Conservation (phyloP, 345 rosid species). For the Litchi chinensis region DNA sequence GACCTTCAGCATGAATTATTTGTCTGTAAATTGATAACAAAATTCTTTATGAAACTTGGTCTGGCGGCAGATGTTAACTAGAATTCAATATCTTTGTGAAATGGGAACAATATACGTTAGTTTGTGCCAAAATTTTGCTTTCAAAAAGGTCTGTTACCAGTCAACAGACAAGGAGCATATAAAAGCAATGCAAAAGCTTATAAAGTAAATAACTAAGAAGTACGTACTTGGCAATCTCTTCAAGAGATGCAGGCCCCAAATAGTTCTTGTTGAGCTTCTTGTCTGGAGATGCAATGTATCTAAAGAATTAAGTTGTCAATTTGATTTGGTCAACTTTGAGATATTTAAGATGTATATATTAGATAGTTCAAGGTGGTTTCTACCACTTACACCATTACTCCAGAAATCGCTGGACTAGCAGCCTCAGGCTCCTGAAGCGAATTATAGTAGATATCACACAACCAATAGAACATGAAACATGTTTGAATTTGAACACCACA, state of each 20-base stretch:
- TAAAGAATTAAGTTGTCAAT: conserved; percentile 25
- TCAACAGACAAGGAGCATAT: neutral
- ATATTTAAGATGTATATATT: neutral
- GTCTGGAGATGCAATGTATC: conserved; percentile 84
- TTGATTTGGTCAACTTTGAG: conserved; percentile 8
- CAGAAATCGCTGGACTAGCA: conserved; percentile 65
- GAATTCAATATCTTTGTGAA: neutral
- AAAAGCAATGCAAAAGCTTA: neutral
- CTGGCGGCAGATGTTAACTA: neutral
- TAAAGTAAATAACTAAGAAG: conserved; percentile 7
- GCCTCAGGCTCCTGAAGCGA: conserved; percentile 61
- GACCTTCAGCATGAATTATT: conserved; percentile 74
- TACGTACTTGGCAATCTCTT: conserved; percentile 78
- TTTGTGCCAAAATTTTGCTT: neutral
- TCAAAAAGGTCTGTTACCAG: neutral
- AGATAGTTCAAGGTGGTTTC: neutral
- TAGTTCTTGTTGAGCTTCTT: conserved; percentile 69
- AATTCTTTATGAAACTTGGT: neutral
- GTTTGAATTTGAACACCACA: neutral
- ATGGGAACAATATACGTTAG: neutral
- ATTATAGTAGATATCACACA: conserved; percentile 19
- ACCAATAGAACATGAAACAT: conserved; percentile 5
- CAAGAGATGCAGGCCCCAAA: conserved; percentile 79
- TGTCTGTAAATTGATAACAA: conserved; percentile 44
- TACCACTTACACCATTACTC: conserved; percentile 81